These are phyloP conservation scores for Chrysosporium queenslandicum DNA, from an alignment of 2,329 filamentous ascomycete genomes.

Conservation along the genomic window DNA sequence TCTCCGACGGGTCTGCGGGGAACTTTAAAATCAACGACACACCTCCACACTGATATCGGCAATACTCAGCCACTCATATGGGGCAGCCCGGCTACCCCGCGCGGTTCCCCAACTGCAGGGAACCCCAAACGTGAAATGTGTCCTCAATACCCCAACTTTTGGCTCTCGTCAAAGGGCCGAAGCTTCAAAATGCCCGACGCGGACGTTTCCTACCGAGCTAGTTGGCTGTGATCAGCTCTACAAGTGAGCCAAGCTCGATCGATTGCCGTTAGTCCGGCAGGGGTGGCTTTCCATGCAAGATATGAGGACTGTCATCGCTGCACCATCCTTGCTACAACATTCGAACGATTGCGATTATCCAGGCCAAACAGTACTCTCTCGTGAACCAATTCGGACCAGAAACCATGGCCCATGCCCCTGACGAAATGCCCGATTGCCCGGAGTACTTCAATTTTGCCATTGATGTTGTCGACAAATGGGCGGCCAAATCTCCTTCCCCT, in stretches of 20 bases:
- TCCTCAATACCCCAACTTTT: neutral
- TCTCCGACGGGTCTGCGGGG: neutral
- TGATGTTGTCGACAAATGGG: conserved; percentile 36
- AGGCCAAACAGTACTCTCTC: neutral
- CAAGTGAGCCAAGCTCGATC: neutral
- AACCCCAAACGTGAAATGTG: neutral
- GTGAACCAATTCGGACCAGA: neutral
- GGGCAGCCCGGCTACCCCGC: neutral
- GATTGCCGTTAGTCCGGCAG: neutral
- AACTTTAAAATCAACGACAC: neutral
- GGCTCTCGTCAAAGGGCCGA: neutral
- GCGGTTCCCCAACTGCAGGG: neutral
- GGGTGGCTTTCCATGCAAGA: neutral
- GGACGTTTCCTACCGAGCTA: neutral
- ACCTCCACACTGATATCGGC: neutral
- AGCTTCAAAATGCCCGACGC: neutral
- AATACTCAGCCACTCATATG: neutral
- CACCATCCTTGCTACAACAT: neutral
- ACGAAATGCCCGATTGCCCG: conserved; percentile 13
- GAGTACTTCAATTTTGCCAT: conserved; percentile 34
- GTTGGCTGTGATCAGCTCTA: neutral
- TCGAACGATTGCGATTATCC: neutral
- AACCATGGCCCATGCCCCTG: neutral
- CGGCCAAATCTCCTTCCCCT: conserved; percentile 21
- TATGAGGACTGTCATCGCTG: neutral